Conservation (phyloP, 2,329 filamentous ascomycete genomes). For the Pestalotiopsis sp. region DNA sequence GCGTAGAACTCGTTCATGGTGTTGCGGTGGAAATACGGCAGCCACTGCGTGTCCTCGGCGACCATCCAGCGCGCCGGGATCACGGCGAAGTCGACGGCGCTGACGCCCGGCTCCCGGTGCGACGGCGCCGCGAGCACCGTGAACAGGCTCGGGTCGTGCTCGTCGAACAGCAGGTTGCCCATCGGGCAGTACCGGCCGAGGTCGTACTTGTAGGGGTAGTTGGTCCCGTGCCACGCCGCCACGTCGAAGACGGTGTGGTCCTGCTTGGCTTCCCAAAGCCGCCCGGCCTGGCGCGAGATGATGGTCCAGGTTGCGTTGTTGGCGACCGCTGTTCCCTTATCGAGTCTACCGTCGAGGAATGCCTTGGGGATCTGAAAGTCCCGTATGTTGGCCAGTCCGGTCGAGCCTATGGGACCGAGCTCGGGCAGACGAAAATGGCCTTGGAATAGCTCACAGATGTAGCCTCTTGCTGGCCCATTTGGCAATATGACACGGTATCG, state of each 20-base stretch:
- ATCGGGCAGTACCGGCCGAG: slow-evolving; percentile 77
- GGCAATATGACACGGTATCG: slow-evolving; percentile 73
- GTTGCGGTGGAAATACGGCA: slow-evolving; percentile 74
- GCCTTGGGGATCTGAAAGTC: slow-evolving; percentile 79
- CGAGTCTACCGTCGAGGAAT: slow-evolving; percentile 63
- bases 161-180: slow-evolving; percentile 74
- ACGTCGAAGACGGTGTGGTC: slow-evolving; percentile 77
- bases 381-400: slow-evolving; percentile 73
- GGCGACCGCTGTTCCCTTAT: slow-evolving; percentile 38
- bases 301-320: slow-evolving; percentile 46
- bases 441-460: slow-evolving; percentile 76
- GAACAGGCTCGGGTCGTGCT: slow-evolving; percentile 79
- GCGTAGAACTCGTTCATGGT: slow-evolving; percentile 70
- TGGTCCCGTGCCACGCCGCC: slow-evolving; percentile 80
- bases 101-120: slow-evolving; percentile 61
- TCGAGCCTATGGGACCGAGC: slow-evolving; percentile 74
- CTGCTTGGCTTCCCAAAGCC: slow-evolving; percentile 68
- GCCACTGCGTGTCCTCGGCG: slow-evolving; percentile 70
- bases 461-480: slow-evolving; percentile 66
- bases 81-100: slow-evolving; percentile 72
- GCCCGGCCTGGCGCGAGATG: slow-evolving; percentile 23
- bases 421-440: slow-evolving; percentile 74
- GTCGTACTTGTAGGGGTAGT: slow-evolving; percentile 83
- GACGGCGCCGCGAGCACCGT: slow-evolving; percentile 70
- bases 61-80: slow-evolving; percentile 75